These are phyloP conservation scores for Talaromyces pinophilus DNA, from an alignment of 2,329 filamentous ascomycete species.

Conservation along the genomic window DNA sequence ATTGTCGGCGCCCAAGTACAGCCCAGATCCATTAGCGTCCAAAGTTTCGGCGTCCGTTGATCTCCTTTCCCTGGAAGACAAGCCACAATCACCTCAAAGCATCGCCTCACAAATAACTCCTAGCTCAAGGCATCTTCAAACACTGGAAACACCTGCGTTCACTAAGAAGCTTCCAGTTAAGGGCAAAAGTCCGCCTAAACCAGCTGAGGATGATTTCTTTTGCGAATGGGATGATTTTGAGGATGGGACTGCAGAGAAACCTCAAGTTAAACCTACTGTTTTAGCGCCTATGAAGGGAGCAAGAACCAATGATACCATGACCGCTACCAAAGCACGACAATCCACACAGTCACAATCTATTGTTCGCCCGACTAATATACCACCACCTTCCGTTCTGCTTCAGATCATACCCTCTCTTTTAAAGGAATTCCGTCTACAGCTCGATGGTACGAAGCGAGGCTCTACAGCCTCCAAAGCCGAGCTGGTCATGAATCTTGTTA, in stretches of 20 bases:
- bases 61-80: slow-evolving; percentile 34
- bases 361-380: slow-evolving; percentile 77
- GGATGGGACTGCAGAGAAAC: slow-evolving; percentile 6
- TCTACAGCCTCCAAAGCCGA: slow-evolving; percentile 43
- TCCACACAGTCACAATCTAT: slow-evolving; percentile 22
- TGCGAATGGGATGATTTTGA: slow-evolving; percentile 60
- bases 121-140: slow-evolving; percentile 9
- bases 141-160: slow-evolving; percentile 27
- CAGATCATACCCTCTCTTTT: slow-evolving; percentile 74
- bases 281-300: neutral
- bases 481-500: slow-evolving; percentile 32
- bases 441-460: slow-evolving; percentile 66
- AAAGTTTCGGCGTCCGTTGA: slow-evolving; percentile 33
- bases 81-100: slow-evolving; percentile 11
- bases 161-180: slow-evolving; percentile 27
- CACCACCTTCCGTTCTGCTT: slow-evolving; percentile 81
- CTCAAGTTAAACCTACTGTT: neutral
- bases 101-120: slow-evolving; percentile 7
- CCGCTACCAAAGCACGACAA: slow-evolving; percentile 10
- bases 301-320: neutral
- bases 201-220: slow-evolving; percentile 42
- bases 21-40: slow-evolving; percentile 4
- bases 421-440: slow-evolving; percentile 61
- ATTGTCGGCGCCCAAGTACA: neutral
- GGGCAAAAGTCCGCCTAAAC: slow-evolving; percentile 24